Base-by-base conservation (phyloP, 768 basidiomycete species). In the Kwoniella heveanensis region DNA sequence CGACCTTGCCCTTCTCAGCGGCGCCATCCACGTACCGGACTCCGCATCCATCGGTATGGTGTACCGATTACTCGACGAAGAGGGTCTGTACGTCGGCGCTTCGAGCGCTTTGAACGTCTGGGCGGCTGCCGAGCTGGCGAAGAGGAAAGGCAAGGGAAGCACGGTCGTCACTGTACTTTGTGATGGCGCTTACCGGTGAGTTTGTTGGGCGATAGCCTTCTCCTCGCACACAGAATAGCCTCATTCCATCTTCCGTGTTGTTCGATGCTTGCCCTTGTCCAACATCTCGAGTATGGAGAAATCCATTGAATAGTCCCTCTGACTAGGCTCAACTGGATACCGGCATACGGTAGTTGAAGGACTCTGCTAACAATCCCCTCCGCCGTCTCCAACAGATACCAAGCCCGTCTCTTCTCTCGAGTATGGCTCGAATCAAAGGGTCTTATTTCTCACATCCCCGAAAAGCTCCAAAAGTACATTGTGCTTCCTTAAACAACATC, bases 101-200 rank as follows among this genome's bases (percentile, higher is more conserved):
- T 93, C 90, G 66, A 88, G 91, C 6, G 92, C 96, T 0, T 81
- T 98, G 66, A 99, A 99, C 76, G 92, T 96, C 22, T 93, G 92
- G 39, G 92, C 95, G 10, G 94, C 95, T 0, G 86, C 87, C 13
- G 89, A 98, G 76, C 84, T 98, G 22, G 94, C 92, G 1, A 83
- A 85, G 68, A 88, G 87, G 72, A 83, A 97, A 1, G 94, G 91
- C 19, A 88, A 87, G 83, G 94, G 94, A 85, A 75, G 65, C 48
- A 91, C 84, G 17, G 83, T 98, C 27, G 92, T 87, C 1, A 99
- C 96, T 4, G 85, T 97, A 56, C 81, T 99, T 39, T 91, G 90
- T 79, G 96, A 99, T 76, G 96, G 95, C 7, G 96, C 96, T 49
- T 95, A 98, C 76, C 86, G 96, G 76, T 96, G 47, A 63, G 81